Base-by-base conservation (phyloP, 768 basidiomycete species). In the Naganishia vishniacii region DNA sequence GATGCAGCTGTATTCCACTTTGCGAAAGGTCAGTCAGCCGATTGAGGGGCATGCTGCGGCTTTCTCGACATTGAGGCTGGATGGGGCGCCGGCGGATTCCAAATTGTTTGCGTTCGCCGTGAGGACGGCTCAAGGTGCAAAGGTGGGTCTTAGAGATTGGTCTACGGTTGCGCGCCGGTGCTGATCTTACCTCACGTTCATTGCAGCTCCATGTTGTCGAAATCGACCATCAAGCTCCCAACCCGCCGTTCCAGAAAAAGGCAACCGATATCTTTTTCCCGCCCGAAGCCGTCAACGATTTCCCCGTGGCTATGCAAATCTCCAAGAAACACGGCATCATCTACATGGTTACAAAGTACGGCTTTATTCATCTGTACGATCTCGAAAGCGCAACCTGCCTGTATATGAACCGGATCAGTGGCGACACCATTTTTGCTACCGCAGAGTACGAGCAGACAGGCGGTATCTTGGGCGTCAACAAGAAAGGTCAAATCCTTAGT, bases 351-450 rank as follows among this genome's bases (percentile, higher is more conserved):
- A 98, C 95, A 62, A 99, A 99, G 78, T 98, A 91, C 76, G 95
- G 95, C 44, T 99, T 99, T 80, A 98, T 99, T 74, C 95, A 98
- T 78, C 83, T 99, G 15, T 99, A 99, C 78, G 95, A 99, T 79
- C 85, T 98, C 68, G 95, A 99, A 78, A 84, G 91, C 9, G 95
- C 93, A 63, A 87, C 90, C 46, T 98, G 95, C 80, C 85, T 99
- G 65, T 99, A 98, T 82, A 99, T 99, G 95, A 99, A 99, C 83
- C 88, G 95, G 69, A 99, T 99, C 76, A 92, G 90, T 45, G 94
- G 95, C 34, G 95, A 99, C 81, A 98, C 95, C 34, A 98, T 99
- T 76, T 99, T 99, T 76, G 92, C 95, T 47, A 97, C 95, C 13
- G 90, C 94, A 34, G 93, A 97, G 73, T 91, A 97, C 73, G 93